These are phyloP conservation scores for Didymella arachidicola DNA, from an alignment of 2,329 filamentous ascomycete species.

Conservation along the genomic window DNA sequence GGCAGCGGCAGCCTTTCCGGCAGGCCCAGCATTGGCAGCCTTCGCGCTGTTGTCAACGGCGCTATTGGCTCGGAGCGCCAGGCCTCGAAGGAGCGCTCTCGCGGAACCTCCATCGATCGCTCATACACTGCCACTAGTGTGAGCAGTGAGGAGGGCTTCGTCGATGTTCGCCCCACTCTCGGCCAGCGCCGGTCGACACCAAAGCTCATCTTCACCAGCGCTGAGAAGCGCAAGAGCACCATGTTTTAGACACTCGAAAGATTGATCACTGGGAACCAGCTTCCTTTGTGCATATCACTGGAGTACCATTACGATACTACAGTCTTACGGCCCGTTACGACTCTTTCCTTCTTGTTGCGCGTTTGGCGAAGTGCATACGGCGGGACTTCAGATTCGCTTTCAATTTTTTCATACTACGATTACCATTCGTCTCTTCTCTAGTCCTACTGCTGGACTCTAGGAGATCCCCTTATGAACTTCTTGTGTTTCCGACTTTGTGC, in stretches of 20 bases:
- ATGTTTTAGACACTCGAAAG: constrained; percentile 58
- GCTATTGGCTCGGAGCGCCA: constrained; percentile 90
- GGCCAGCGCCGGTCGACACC: constrained; percentile 78
- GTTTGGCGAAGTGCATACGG: constrained; percentile 39
- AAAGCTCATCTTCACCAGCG: constrained; percentile 85
- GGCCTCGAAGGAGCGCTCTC: constrained; percentile 53
- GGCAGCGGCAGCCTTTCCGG: constrained; percentile 84
- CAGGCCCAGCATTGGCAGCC: constrained; percentile 75
- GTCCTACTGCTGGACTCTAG: constrained; percentile 20
- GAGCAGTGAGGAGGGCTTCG: constrained; percentile 68
- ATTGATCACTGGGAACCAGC: constrained; percentile 26
- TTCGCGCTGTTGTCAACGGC: constrained; percentile 78
- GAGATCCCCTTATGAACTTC: constrained; percentile 41
- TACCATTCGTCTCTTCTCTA: constrained; percentile 43
- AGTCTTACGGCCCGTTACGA: constrained; percentile 51
- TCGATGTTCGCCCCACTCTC: constrained; percentile 62
- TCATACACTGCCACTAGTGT: constrained; percentile 69
- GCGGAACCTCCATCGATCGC: constrained; percentile 47
- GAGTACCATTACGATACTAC: constrained; percentile 35
- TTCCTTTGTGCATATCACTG: constrained; percentile 49
- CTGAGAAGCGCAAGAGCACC: constrained; percentile 86
- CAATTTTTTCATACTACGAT: constrained; percentile 35
- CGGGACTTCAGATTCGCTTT: constrained; percentile 27
- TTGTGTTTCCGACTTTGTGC: constrained; percentile 39
- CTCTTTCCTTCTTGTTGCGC: constrained; percentile 38